Evolutionary conservation across 2,329 filamentous ascomycete genomes (phyloP).

Genomic region (Orbilia brochopaga): DNA sequence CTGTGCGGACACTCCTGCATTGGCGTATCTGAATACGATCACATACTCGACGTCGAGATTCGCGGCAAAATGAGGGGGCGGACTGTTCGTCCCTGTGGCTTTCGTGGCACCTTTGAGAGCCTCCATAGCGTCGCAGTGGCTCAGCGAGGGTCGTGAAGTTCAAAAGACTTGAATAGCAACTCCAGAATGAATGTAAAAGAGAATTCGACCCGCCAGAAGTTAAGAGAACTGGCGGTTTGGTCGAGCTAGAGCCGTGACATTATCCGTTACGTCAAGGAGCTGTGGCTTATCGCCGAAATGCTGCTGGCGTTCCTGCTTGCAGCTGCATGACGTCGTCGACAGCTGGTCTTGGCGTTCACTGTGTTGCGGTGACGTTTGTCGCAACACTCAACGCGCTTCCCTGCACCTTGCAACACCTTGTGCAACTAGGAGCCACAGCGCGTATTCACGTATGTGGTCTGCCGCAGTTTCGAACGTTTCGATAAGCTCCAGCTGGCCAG

Average conservation of each 20-base stretch:
- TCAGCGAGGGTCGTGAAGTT: neutral
- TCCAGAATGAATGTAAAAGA: slow-evolving; percentile 14
- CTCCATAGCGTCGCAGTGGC: slow-evolving; percentile 26
- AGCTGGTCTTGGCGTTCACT: slow-evolving; percentile 30
- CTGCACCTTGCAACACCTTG: neutral
- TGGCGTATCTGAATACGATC: slow-evolving; percentile 75
- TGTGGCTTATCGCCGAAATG: slow-evolving; percentile 10
- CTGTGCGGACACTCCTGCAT: slow-evolving; percentile 64
- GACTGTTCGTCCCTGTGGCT: slow-evolving; percentile 13
- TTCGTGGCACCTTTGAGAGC: slow-evolving; percentile 41
- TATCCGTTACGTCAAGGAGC: slow-evolving; percentile 47
- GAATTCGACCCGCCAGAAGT: slow-evolving; percentile 17
- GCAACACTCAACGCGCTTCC: slow-evolving; percentile 15
- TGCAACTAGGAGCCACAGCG: too few species aligned
- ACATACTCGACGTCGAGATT: slow-evolving; percentile 86
- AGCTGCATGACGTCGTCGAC: slow-evolving; percentile 45
- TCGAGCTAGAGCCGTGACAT: slow-evolving; percentile 12
- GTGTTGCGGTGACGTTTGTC: slow-evolving; percentile 7
- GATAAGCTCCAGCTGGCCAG: too few species aligned
- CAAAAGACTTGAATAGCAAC: neutral
- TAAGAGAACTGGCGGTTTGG: neutral
- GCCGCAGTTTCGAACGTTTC: too few species aligned
- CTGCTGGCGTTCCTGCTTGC: slow-evolving; percentile 22
- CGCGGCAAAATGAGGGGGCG: slow-evolving; percentile 55
- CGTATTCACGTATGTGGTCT: too few species aligned